These are phyloP conservation scores for Yarrowia osloensis DNA, from an alignment of 805 yeast species.

Conservation along the genomic window DNA sequence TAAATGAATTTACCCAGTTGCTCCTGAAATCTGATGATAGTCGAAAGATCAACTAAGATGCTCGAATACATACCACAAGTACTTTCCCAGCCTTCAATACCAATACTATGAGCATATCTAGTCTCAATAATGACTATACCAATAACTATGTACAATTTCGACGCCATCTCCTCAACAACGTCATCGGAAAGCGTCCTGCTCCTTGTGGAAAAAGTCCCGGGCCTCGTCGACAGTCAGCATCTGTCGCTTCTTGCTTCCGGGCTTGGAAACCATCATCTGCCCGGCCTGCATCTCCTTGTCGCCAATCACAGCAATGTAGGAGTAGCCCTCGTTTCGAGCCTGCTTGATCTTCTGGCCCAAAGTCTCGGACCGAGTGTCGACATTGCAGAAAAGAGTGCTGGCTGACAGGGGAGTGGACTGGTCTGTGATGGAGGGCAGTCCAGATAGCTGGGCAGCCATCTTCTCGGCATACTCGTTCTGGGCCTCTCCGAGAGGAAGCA, in stretches of 20 bases:
- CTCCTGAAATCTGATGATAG: too few relatives aligned
- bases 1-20: too few relatives aligned
- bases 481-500: slow-evolving; percentile 67
- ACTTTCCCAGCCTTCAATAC: too few relatives aligned
- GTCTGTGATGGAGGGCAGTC: slow-evolving; percentile 39
- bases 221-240: slow-evolving; percentile 4
- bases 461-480: slow-evolving; percentile 59
- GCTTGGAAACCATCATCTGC: slow-evolving; percentile 54
- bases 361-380: slow-evolving; percentile 74
- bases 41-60: too few relatives aligned
- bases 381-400: slow-evolving; percentile 68
- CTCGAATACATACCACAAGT: too few relatives aligned
- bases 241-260: slow-evolving; percentile 11
- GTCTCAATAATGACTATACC: too few relatives aligned
- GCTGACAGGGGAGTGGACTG: slow-evolving; percentile 59
- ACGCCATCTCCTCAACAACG: not conserved
- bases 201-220: not conserved
- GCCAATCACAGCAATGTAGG: slow-evolving; percentile 81
- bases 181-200: slow-evolving; percentile 17
- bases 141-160: slow-evolving; percentile 8
- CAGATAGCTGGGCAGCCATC: slow-evolving; percentile 49
- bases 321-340: slow-evolving; percentile 71
- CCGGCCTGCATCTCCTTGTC: slow-evolving; percentile 71
- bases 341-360: slow-evolving; percentile 80
- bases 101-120: too few relatives aligned